Percentiles rank a stretch among this genome's conserved stretches.
phyloP scores from a whole-genome alignment of 2,329 filamentous ascomycete species.

The Trichoderma lentiforme region DNA sequence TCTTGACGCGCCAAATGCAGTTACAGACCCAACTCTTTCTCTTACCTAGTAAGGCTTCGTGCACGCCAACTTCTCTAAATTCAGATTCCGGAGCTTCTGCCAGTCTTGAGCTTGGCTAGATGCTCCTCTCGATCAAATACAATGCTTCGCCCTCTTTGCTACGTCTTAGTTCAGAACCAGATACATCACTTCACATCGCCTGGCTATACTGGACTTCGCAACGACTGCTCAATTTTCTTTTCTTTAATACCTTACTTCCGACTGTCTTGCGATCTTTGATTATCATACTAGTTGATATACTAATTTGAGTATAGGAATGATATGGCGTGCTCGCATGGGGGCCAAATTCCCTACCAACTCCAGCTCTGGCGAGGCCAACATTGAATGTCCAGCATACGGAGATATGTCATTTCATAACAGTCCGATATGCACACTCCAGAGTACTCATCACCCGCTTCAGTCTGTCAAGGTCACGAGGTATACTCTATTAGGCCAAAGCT shows the following conservation, averaged over 20 bases:
- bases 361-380: neutral
- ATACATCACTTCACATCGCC: neutral
- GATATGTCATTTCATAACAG: neutral
- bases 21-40: neutral
- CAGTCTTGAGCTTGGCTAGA: neutral
- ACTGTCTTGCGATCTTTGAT: neutral
- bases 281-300: neutral
- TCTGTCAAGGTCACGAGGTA: neutral
- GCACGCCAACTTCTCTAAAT: neutral
- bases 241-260: neutral
- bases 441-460: neutral
- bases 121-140: neutral
- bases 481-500: neutral
- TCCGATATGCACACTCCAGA: neutral
- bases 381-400: neutral
- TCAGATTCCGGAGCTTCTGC: neutral
- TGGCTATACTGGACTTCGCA: neutral
- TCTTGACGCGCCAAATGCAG: slow-evolving; percentile 19
- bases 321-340: neutral
- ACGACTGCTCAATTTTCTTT: neutral
- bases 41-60: neutral
- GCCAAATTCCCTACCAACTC: neutral
- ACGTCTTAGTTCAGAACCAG: neutral
- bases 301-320: neutral
- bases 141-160: neutral